Evolutionary conservation across 768 basidiomycete species (phyloP).

Genomic region (Melanogaster broomeanus): DNA sequence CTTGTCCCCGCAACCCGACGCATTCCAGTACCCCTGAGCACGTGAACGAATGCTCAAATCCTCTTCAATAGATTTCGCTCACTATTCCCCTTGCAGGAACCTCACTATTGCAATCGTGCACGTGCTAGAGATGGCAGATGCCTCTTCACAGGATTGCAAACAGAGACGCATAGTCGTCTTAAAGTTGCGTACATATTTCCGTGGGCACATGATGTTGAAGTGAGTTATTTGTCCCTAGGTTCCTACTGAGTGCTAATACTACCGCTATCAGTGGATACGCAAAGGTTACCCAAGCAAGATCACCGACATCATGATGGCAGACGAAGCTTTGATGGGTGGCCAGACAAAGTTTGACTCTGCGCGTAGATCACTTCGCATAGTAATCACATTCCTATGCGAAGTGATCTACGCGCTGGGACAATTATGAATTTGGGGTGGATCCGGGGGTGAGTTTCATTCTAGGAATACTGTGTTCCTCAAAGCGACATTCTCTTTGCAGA

Average conservation of each 20-base stretch:
- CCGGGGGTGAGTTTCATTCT: conserved; percentile 22
- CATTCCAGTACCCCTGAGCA: neutral
- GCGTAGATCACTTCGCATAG: no score
- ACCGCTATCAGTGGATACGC: conserved; percentile 15
- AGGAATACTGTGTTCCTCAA: neutral
- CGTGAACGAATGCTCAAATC: neutral
- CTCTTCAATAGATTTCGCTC: neutral
- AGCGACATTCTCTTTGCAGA: conserved; percentile 12
- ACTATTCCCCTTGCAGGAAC: neutral
- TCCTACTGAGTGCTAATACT: neutral
- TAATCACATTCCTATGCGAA: conserved; percentile 27
- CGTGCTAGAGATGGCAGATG: neutral
- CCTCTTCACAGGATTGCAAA: neutral
- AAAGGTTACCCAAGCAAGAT: conserved; percentile 18
- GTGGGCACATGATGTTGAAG: conserved; percentile 25
- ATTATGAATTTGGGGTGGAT: conserved; percentile 28
- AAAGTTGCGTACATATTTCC: conserved; percentile 21
- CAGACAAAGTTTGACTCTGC: conserved; percentile 22
- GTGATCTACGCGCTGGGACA: conserved; percentile 27
- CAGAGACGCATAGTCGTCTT: conserved; percentile 1
- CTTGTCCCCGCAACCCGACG: neutral
- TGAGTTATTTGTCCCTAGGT: conserved; percentile 8
- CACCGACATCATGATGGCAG: conserved; percentile 20
- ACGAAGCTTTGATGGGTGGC: conserved; percentile 9
- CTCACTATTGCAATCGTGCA: neutral